These are phyloP conservation scores for Termitomyces eurrhizus DNA, from an alignment of 768 basidiomycete species.

Conservation along the genomic window DNA sequence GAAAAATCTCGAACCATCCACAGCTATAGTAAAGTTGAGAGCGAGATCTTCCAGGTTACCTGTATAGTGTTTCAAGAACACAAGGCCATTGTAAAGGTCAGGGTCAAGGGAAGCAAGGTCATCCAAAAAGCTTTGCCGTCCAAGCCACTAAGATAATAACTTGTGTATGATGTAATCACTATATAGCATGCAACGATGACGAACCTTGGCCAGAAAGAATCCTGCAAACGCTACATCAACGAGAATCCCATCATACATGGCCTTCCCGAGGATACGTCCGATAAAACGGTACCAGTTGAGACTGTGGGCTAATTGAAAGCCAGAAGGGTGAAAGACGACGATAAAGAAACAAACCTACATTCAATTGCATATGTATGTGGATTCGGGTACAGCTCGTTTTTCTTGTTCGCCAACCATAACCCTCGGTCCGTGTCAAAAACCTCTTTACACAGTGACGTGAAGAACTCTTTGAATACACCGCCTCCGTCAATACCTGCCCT, in stretches of 20 bases:
- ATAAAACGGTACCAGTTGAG: constrained; percentile 92
- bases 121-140: constrained; percentile 87
- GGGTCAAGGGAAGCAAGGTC: constrained; percentile 90
- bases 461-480: constrained; percentile 96
- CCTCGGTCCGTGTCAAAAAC: constrained; percentile 95
- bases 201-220: constrained; percentile 88
- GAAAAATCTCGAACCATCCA: constrained; percentile 58
- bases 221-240: constrained; percentile 93
- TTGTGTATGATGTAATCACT: not conserved
- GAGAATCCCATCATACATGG: constrained; percentile 93
- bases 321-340: not conserved
- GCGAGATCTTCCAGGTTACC: constrained; percentile 86
- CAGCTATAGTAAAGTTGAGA: constrained; percentile 83
- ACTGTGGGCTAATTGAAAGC: constrained; percentile 56
- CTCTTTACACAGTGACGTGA: constrained; percentile 89
- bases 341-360: constrained; percentile 41
- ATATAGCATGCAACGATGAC: constrained; percentile 4
- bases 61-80: constrained; percentile 89
- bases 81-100: constrained; percentile 87
- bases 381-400: constrained; percentile 94
- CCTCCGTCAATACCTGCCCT: constrained; percentile 95
- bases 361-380: constrained; percentile 91
- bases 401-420: constrained; percentile 86
- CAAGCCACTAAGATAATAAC: constrained; percentile 65
- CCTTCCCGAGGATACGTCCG: constrained; percentile 92